Conservation (phyloP, 2,329 filamentous ascomycete species). For the Niveomyces coronatus region DNA sequence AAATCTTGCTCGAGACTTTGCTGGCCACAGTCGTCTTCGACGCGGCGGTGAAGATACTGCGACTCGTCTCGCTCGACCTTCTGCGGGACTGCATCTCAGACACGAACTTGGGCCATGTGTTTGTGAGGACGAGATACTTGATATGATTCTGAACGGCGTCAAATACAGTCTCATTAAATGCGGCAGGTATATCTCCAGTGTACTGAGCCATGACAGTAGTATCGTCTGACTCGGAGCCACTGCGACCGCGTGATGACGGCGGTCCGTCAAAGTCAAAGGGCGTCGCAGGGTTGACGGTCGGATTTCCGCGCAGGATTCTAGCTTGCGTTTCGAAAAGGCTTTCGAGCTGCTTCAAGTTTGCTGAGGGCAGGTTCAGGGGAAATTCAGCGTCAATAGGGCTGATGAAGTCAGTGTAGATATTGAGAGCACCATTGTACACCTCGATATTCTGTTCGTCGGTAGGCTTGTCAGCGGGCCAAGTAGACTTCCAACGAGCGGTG, state of each 20-base stretch:
- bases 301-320: slow-evolving; percentile 21
- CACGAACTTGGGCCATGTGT: slow-evolving; percentile 22
- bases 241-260: neutral
- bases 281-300: slow-evolving; percentile 14
- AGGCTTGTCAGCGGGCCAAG: neutral
- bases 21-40: slow-evolving; percentile 8
- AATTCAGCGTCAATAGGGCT: slow-evolving; percentile 36
- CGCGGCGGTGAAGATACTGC: slow-evolving; percentile 4
- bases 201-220: slow-evolving; percentile 1
- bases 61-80: slow-evolving; percentile 6
- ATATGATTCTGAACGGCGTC: slow-evolving; percentile 14
- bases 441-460: slow-evolving; percentile 1
- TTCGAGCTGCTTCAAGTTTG: slow-evolving; percentile 30
- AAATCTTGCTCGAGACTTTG: slow-evolving; percentile 6
- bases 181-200: slow-evolving; percentile 4
- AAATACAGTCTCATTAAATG: slow-evolving; percentile 9
- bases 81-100: slow-evolving; percentile 9
- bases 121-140: slow-evolving; percentile 20
- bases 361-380: slow-evolving; percentile 39
- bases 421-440: slow-evolving; percentile 33
- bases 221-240: slow-evolving; percentile 2
- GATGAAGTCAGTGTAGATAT: slow-evolving; percentile 39
- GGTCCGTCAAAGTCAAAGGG: slow-evolving; percentile 12
- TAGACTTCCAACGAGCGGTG: slow-evolving; percentile 34
- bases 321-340: slow-evolving; percentile 31